Percentiles rank a stretch among this genome's conserved stretches.
Conservation (phyloP, 768 basidiomycete species). For the Pleurotus sapidus region DNA sequence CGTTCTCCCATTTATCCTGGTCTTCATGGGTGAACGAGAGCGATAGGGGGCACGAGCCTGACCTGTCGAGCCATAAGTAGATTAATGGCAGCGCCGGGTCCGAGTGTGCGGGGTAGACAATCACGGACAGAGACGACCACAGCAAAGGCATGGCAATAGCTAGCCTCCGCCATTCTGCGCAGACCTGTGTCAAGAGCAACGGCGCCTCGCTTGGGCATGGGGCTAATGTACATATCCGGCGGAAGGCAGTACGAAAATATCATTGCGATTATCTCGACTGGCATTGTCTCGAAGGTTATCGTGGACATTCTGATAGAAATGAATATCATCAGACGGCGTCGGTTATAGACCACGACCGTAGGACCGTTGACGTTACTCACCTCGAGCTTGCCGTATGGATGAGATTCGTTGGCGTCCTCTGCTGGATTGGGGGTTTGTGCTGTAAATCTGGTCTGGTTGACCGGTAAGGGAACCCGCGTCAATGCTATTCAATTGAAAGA, state of each 20-base stretch:
- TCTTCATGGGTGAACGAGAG: slow-evolving; percentile 3
- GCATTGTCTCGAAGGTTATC: not conserved
- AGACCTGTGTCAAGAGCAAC: slow-evolving; percentile 7
- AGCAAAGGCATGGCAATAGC: slow-evolving; percentile 6
- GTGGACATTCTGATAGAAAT: not conserved
- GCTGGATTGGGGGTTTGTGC: no score
- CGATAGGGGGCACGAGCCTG: slow-evolving; percentile 4
- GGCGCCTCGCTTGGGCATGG: slow-evolving; percentile 3
- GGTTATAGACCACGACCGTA: no score
- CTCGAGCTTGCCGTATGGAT: not conserved
- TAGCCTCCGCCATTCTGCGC: slow-evolving; percentile 3
- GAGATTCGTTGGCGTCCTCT: not conserved
- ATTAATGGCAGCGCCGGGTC: slow-evolving; percentile 4
- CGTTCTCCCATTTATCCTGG: not conserved
- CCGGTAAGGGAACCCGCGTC: not conserved
- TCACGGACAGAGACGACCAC: slow-evolving; percentile 5
- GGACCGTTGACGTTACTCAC: no score
- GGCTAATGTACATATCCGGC: slow-evolving; percentile 35
- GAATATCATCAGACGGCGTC: not conserved
- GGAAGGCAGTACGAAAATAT: slow-evolving; percentile 53
- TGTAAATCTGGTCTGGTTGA: no score
- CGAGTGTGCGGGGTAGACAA: not conserved
- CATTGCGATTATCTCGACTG: slow-evolving; percentile 33
- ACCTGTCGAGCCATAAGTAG: slow-evolving; percentile 4
- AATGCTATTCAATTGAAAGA: not conserved